Evolutionary conservation across 352 stramenopile genomes (phyloP).

Genomic region (Halophytophthora polymorphica): DNA sequence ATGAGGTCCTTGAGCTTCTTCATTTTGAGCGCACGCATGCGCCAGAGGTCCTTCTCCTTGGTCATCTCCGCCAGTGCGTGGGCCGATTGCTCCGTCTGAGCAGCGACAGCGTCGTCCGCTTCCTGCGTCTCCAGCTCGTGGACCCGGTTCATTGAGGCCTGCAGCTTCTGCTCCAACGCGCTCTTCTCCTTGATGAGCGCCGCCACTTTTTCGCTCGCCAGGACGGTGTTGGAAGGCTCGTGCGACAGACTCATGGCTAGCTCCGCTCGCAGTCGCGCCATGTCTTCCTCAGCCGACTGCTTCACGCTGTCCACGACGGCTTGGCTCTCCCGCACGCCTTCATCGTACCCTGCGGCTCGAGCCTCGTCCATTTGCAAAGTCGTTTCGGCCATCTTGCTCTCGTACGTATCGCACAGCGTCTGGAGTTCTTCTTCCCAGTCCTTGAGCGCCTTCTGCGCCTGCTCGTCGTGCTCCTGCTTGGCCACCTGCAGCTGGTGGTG

Average conservation of each 20-base stretch:
- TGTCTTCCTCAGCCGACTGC: constrained; percentile 43
- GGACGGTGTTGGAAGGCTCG: neutral
- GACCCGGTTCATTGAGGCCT: constrained; percentile 15
- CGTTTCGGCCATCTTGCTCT: constrained; percentile 63
- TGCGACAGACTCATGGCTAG: constrained; percentile 4
- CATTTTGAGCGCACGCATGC: constrained; percentile 77
- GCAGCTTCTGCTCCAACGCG: constrained; percentile 21
- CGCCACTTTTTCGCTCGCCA: constrained; percentile 7
- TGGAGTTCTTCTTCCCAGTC: constrained; percentile 63
- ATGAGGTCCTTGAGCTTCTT: constrained; percentile 79
- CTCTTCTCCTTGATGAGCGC: constrained; percentile 27
- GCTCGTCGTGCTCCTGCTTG: constrained; percentile 42
- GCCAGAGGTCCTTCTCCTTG: constrained; percentile 78
- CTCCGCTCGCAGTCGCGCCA: constrained; percentile 24
- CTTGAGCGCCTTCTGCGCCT: constrained; percentile 37
- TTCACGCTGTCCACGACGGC: constrained; percentile 60
- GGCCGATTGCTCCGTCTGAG: neutral
- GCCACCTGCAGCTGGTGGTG: constrained; percentile 49
- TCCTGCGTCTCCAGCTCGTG: constrained; percentile 23
- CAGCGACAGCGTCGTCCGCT: constrained; percentile 1
- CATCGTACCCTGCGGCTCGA: constrained; percentile 59
- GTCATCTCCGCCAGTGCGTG: constrained; percentile 16
- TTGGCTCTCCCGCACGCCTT: constrained; percentile 76
- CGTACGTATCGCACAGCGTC: constrained; percentile 65
- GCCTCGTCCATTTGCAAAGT: constrained; percentile 82